Evolutionary conservation across 495 filamentous ascomycete species (phyloP).

Genomic region (Hyaloscypha hepaticicola): DNA sequence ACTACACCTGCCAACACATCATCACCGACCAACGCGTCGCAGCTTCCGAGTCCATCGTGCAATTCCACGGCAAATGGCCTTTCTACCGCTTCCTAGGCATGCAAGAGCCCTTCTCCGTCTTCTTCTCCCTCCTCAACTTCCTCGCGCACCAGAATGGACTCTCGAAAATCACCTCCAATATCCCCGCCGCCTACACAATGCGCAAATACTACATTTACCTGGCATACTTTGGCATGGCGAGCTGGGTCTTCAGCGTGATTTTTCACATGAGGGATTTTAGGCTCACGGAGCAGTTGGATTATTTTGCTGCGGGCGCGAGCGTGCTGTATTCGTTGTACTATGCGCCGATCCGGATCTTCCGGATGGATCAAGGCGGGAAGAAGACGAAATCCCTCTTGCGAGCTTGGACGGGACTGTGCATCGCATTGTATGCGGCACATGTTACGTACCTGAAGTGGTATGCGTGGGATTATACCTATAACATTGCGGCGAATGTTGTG

Average conservation of each 20-base stretch:
- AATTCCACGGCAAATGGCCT: constrained; percentile 99
- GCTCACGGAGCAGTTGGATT: constrained; percentile 89
- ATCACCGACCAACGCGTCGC: constrained; percentile 71
- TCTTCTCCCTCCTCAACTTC: constrained; percentile 91
- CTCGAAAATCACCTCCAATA: constrained; percentile 59
- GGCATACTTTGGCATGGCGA: constrained; percentile 75
- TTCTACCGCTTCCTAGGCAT: constrained; percentile 86
- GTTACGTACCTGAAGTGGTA: constrained; percentile 81
- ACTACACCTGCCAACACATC: constrained; percentile 97
- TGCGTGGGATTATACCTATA: constrained; percentile 94
- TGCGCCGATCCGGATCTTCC: constrained; percentile 74
- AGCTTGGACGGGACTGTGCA: constrained; percentile 72
- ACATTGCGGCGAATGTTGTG: constrained; percentile 92
- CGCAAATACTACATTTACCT: constrained; percentile 78
- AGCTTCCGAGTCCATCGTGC: constrained; percentile 66
- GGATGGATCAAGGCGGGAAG: constrained; percentile 65
- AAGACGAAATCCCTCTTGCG: constrained; percentile 59
- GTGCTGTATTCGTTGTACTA: constrained; percentile 92
- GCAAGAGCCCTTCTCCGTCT: constrained; percentile 90
- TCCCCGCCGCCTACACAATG: constrained; percentile 72
- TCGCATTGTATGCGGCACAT: constrained; percentile 69
- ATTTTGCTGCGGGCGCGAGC: constrained; percentile 88
- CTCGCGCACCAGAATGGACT: constrained; percentile 84
- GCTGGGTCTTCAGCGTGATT: constrained; percentile 84
- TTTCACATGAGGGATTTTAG: constrained; percentile 89